Evolutionary conservation across 1,284 basidiomycete genomes (phyloP).

Genomic region (Gomphus bonarii): DNA sequence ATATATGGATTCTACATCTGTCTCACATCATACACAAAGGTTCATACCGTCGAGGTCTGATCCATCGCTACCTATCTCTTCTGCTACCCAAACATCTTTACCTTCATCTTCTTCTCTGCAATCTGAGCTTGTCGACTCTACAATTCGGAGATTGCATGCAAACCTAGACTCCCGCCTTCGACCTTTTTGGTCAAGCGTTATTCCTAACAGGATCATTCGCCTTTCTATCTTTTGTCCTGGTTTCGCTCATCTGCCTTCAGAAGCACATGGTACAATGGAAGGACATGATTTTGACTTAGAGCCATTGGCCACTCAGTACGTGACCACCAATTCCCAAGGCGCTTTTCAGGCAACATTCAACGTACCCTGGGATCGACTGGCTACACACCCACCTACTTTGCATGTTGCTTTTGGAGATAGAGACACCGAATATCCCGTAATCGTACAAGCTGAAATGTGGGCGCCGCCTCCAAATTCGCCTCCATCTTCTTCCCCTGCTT

Average conservation of each 20-base stretch:
- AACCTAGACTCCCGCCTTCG: constrained; percentile 68
- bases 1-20: background rate
- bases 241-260: constrained; percentile 17
- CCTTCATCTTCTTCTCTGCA: constrained; percentile 10
- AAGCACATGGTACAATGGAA: constrained; percentile 17
- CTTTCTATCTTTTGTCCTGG: constrained; percentile 38
- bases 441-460: constrained; percentile 44
- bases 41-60: constrained; percentile 1
- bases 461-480: constrained; percentile 22
- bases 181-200: constrained; percentile 67
- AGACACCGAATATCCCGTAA: constrained; percentile 43
- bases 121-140: constrained; percentile 25
- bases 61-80: constrained; percentile 13
- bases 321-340: constrained; percentile 55
- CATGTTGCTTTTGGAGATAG: constrained; percentile 49
- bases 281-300: constrained; percentile 20
- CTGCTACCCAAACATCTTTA: constrained; percentile 10
- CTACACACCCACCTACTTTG: constrained; percentile 44
- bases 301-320: constrained; percentile 39
- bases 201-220: constrained; percentile 48
- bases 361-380: constrained; percentile 60
- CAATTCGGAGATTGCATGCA: constrained; percentile 41
- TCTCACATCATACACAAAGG: background rate
- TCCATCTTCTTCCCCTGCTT: constrained; percentile 13
- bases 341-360: constrained; percentile 55